Evolutionary conservation across 2,329 filamentous ascomycete genomes (phyloP), one percentile per base, ranked within the genome.

Genomic region (Colletotrichum horii): DNA sequence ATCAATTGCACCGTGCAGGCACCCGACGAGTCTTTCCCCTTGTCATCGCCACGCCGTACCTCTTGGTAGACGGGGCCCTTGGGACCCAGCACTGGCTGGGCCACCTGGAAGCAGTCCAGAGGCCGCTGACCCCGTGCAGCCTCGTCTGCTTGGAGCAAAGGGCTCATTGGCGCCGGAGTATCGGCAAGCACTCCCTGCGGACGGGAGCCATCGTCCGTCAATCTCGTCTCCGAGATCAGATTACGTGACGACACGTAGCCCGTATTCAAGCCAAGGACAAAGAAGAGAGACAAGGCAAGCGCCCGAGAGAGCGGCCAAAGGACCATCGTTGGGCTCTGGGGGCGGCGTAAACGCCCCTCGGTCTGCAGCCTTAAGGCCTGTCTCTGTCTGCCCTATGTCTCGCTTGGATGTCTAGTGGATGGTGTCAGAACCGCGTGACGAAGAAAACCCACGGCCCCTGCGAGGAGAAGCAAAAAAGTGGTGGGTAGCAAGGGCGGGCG

Each of bases 71-170:
- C 70, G n/a, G 80, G 77, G 4, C 87, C 86, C 60, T 83, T 77
- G 1, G 89, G 88, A 24, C 87, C 89, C 71, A 91, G 83, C 4
- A 95, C 89, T 2, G 94, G 94, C 78, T 91, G 90, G 67, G 92
- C 90, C 19, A 95, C 91, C 83, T 95, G 90, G 79, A 95, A 93
- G 80, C 92, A 93, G 78, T 93, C 88, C 68, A 94, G 70, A 15
- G 70, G 64, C 32, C 22, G 48, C 60, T 36, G 61, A 16, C 28
- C 26, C 22, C 60, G 34, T 24, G 36, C 43, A 52, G 65, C 68
- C 24, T 61, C 61, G 22, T 75, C 72, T 62, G 66, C 71, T 26
- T 60, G 58, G 34, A 28, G 34, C 32, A 38, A 62, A 66, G 56
- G 8, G n/a, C 43, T 62, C 36, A 26, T 16, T 36, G 56, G 56